These are phyloP conservation scores for Lichenothelia convexa DNA, from an alignment of 495 filamentous ascomycete genomes.

Conservation along the genomic window DNA sequence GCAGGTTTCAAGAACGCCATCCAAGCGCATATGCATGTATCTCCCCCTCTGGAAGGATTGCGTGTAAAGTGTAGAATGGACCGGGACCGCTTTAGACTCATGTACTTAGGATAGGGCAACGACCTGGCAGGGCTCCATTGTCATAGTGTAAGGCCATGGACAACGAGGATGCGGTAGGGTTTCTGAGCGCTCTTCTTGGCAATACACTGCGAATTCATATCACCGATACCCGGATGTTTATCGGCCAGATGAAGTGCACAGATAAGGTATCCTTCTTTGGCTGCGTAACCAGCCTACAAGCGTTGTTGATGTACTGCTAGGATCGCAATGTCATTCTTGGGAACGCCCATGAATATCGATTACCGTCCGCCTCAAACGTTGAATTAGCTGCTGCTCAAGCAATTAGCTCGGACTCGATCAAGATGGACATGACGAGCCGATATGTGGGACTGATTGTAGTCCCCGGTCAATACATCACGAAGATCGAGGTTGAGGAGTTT, in stretches of 20 bases:
- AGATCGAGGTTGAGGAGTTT: conserved; percentile 80
- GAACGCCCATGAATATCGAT: conserved; percentile 73
- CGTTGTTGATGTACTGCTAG: conserved; percentile 26
- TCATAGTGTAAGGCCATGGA: too few species aligned
- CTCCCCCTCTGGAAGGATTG: too few species aligned
- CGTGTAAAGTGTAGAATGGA: too few species aligned
- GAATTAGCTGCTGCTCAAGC: conserved; percentile 6
- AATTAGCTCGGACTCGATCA: conserved; percentile 19
- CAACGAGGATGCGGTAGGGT: conserved; percentile 2
- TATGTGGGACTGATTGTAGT: conserved; percentile 83
- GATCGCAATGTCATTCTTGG: conserved; percentile 74
- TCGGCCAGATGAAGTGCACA: conserved; percentile 82
- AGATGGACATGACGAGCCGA: conserved; percentile 58
- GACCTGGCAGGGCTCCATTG: too few species aligned
- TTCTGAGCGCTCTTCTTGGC: conserved; percentile 31
- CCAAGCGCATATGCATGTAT: too few species aligned
- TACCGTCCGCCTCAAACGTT: conserved; percentile 27
- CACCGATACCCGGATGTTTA: conserved; percentile 72
- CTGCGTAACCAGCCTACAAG: background rate
- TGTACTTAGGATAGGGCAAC: too few species aligned
- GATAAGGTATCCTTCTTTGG: conserved; percentile 45
- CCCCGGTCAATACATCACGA: conserved; percentile 66
- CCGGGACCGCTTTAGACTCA: too few species aligned
- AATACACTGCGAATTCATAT: conserved; percentile 61
- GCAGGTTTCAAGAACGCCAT: too few species aligned